Conservation (phyloP, 1,139 yeast species). For the Suhomyces wounanorum region DNA sequence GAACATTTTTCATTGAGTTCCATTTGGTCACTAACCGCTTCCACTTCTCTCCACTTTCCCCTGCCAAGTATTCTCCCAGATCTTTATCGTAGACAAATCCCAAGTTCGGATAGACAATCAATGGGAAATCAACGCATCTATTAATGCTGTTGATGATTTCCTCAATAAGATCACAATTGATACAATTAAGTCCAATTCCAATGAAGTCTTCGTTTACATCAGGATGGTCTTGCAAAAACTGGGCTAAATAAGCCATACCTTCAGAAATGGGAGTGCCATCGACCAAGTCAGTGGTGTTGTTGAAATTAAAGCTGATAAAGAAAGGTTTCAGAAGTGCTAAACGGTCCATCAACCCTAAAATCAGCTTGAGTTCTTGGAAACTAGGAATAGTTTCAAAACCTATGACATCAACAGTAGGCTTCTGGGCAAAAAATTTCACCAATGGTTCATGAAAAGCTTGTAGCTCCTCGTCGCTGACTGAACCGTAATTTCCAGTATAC, state of each 20-base stretch:
- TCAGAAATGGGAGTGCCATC: slow-evolving; percentile 36
- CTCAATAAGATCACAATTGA: slow-evolving; percentile 28
- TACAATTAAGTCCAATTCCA: slow-evolving; percentile 46
- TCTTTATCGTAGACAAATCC: slow-evolving; percentile 52
- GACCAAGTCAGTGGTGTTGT: slow-evolving; percentile 24
- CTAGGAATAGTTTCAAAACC: slow-evolving; percentile 70
- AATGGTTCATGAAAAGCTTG: slow-evolving; percentile 52
- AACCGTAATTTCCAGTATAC: slow-evolving; percentile 62
- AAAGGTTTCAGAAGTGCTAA: slow-evolving; percentile 25
- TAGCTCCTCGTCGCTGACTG: slow-evolving; percentile 31
- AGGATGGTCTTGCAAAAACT: slow-evolving; percentile 15
- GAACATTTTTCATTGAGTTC: slow-evolving; percentile 32
- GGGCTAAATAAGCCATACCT: slow-evolving; percentile 23
- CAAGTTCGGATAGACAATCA: slow-evolving; percentile 57
- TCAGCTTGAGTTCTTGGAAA: slow-evolving; percentile 46
- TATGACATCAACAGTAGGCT: slow-evolving; percentile 50
- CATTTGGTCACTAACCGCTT: slow-evolving; percentile 32
- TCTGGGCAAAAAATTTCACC: slow-evolving; percentile 36
- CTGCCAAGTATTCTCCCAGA: slow-evolving; percentile 19
- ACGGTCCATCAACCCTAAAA: slow-evolving; percentile 25
- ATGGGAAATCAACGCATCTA: slow-evolving; percentile 24
- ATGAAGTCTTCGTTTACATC: slow-evolving; percentile 21
- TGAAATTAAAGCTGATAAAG: slow-evolving; percentile 34
- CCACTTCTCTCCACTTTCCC: slow-evolving; percentile 30
- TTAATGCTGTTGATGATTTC: slow-evolving; percentile 22